Percentiles rank a stretch among this genome's conserved stretches.
Conservation (phyloP, 306 rosid species). For the Pyrus pyrifolia region DNA sequence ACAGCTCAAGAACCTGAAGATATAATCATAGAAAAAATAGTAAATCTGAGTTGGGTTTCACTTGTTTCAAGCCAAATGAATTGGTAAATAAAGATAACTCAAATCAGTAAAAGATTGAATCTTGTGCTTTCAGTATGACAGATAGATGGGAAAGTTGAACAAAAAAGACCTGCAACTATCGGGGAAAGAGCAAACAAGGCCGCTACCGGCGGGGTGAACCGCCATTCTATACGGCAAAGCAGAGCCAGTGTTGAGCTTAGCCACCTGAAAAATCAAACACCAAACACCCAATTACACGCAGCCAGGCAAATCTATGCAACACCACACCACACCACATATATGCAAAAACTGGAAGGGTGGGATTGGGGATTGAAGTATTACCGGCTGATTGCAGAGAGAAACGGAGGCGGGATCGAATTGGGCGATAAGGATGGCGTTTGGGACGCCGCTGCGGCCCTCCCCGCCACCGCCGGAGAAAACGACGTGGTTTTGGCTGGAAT, state of each 20-base stretch:
- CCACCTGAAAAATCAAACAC: slow-evolving; percentile 42
- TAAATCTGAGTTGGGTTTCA: no score
- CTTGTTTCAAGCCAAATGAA: no score
- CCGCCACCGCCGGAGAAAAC: slow-evolving; percentile 90
- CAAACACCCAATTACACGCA: neutral
- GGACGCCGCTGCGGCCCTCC: slow-evolving; percentile 77
- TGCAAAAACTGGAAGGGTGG: neutral
- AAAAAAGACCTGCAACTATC: slow-evolving; percentile 54
- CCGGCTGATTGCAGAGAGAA: slow-evolving; percentile 62
- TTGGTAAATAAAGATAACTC: no score
- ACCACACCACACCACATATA: neutral
- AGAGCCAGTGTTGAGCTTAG: slow-evolving; percentile 45
- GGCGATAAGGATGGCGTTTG: slow-evolving; percentile 54
- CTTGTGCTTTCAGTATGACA: no score
- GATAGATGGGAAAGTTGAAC: no score
- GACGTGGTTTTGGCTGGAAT: slow-evolving; percentile 25
- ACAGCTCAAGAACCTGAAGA: neutral
- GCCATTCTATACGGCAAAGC: slow-evolving; percentile 90
- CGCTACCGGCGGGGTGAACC: slow-evolving; percentile 61
- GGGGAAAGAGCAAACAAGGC: slow-evolving; percentile 73
- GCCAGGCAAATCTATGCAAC: neutral
- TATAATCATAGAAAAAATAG: no score
- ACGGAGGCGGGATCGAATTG: slow-evolving; percentile 46
- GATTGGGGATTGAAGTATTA: slow-evolving; percentile 11
- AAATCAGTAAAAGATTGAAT: no score